Percentiles rank a stretch among this genome's conserved stretches.
phyloP scores from a whole-genome alignment of 176 grass and related monocot species.

The Puya raimondii region DNA sequence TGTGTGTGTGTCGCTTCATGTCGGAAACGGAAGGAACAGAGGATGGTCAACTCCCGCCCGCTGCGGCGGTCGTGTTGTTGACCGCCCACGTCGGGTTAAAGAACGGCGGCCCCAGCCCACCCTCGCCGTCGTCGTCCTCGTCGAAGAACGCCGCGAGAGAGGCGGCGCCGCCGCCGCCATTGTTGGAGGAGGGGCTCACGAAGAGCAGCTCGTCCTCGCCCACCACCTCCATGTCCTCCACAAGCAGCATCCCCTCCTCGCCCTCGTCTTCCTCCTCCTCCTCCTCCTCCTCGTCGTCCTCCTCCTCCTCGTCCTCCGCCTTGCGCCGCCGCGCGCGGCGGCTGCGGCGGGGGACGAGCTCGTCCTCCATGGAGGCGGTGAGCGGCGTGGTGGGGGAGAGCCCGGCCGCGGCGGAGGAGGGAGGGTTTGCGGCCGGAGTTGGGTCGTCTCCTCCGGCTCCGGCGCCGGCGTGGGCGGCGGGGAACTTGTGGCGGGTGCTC shows the following conservation, averaged over 20 bases:
- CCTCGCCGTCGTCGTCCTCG: constrained; percentile 13
- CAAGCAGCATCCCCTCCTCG: constrained; percentile 29
- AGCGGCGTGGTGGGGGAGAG: constrained; percentile 19
- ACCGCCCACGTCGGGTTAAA: constrained; percentile 24
- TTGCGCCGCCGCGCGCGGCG: too few relatives aligned
- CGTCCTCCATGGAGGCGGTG: background rate
- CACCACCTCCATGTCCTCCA: constrained; percentile 41
- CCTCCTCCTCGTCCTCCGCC: background rate
- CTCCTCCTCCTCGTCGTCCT: constrained; percentile 26
- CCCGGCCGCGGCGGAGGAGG: background rate
- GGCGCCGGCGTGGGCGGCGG: background rate
- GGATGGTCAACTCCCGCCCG: constrained; percentile 27
- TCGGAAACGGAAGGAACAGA: background rate
- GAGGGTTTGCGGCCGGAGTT: background rate
- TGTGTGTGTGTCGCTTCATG: too few relatives aligned
- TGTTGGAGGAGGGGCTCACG: constrained; percentile 5
- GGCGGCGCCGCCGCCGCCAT: background rate
- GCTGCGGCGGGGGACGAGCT: background rate
- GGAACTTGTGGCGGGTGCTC: constrained; percentile 21
- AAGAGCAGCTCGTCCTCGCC: constrained; percentile 33
- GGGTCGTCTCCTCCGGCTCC: constrained; percentile 2
- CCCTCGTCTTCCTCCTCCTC: constrained; percentile 32
- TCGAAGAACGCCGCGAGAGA: background rate
- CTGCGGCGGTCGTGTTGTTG: constrained; percentile 10
- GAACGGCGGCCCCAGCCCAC: constrained; percentile 13